Percentiles rank a stretch among this genome's conserved stretches.
These are phyloP conservation scores for Aegilops longissima DNA, from an alignment of 176 grass and related monocot species.

Conservation along the genomic window DNA sequence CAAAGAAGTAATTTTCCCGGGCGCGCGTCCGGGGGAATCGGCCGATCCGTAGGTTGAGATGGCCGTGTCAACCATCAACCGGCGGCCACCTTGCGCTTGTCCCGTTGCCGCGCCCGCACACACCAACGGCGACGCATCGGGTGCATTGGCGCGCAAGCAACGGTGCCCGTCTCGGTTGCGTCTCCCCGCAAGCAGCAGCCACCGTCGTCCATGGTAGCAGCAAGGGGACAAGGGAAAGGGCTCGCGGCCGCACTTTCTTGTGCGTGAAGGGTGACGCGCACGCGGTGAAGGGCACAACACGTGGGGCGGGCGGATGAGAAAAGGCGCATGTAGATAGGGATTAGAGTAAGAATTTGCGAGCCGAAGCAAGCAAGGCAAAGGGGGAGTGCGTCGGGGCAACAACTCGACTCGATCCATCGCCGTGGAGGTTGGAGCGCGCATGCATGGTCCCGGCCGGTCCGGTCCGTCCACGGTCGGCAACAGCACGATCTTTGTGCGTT, in stretches of 20 bases:
- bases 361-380: constrained; percentile 1
- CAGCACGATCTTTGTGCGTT: constrained; percentile 23
- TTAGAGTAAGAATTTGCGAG: constrained; percentile 6
- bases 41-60: constrained; percentile 32
- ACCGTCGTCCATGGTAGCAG: neutral
- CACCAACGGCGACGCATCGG: neutral
- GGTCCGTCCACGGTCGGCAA: neutral
- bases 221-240: constrained; percentile 26
- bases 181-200: neutral
- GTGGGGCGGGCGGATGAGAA: neutral
- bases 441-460: neutral
- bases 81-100: constrained; percentile 33
- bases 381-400: neutral
- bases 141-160: constrained; percentile 34
- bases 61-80: constrained; percentile 39
- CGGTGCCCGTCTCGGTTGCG: neutral
- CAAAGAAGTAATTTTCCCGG: neutral
- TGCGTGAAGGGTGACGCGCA: neutral
- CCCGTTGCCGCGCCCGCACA: constrained; percentile 12
- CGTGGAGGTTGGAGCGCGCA: neutral
- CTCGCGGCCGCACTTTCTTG: constrained; percentile 11
- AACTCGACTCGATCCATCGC: neutral
- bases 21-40: neutral
- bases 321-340: neutral
- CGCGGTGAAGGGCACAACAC: neutral